These are phyloP conservation scores for Ceratocystis cacaofunesta DNA, from an alignment of 2,329 filamentous ascomycete genomes.

Conservation along the genomic window DNA sequence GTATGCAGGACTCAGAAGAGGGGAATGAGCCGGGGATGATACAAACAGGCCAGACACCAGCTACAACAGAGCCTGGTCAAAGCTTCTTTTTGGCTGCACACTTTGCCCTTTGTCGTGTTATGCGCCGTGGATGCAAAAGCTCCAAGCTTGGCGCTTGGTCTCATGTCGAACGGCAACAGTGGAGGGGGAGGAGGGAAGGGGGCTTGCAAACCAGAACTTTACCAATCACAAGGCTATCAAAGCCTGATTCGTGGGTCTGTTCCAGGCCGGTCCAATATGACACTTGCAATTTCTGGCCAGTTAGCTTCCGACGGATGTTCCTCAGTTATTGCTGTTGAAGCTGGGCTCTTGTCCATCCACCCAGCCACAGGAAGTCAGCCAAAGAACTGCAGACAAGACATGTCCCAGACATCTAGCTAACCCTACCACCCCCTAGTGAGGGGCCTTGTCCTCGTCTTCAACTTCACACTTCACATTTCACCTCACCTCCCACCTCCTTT, in stretches of 20 bases:
- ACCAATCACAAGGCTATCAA: not conserved
- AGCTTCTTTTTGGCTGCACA: not conserved
- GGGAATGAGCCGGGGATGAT: not conserved
- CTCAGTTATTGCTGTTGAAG: not conserved
- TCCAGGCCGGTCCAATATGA: not conserved
- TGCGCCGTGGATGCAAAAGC: not conserved
- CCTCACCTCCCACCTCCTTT: not conserved
- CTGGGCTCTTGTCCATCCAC: not conserved
- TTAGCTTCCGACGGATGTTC: not conserved
- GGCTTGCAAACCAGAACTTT: not conserved
- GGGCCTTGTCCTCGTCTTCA: not conserved
- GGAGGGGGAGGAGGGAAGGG: not conserved
- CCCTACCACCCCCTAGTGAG: not conserved
- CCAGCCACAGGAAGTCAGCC: not conserved
- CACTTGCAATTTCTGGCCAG: not conserved
- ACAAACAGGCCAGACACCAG: not conserved
- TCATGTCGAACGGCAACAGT: not conserved
- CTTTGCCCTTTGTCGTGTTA: not conserved
- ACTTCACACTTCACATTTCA: not conserved
- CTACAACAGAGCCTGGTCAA: not conserved
- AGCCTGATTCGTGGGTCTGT: not conserved
- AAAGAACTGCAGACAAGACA: not conserved
- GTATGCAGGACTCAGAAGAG: not conserved
- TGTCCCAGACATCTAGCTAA: not conserved
- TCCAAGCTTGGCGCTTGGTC: constrained; percentile 6